phyloP scores from a whole-genome alignment of 2,329 filamentous ascomycete genomes.

The Aspergillus felis region DNA sequence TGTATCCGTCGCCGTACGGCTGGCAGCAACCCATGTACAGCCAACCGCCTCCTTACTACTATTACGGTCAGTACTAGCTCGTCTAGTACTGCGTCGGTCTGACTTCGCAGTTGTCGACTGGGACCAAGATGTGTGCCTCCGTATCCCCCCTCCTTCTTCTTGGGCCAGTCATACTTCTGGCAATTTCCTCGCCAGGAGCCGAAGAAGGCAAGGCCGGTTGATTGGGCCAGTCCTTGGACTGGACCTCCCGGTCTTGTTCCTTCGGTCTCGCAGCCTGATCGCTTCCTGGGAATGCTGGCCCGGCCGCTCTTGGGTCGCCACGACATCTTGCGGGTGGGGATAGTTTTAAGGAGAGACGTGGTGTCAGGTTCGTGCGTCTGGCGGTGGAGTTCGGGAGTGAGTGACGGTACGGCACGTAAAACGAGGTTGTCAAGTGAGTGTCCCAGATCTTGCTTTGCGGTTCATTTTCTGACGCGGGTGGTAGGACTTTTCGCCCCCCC shows the following conservation, averaged over 20 bases:
- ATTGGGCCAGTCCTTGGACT: not conserved
- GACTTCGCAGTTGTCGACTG: not conserved
- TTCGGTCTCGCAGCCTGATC: not conserved
- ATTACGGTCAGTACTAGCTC: not conserved
- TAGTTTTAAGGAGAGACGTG: not conserved
- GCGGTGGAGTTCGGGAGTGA: conserved; percentile 4
- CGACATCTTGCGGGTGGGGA: not conserved
- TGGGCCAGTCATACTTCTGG: not conserved
- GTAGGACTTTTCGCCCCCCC: not conserved
- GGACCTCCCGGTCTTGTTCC: not conserved
- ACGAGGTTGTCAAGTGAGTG: not conserved
- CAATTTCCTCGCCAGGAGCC: not conserved
- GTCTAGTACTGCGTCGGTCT: not conserved
- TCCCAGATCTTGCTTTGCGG: not conserved
- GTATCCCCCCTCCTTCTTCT: not conserved
- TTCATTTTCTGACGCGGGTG: not conserved
- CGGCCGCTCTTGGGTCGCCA: not conserved
- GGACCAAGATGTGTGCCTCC: not conserved
- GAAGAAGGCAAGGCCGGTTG: not conserved
- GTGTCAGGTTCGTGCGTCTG: not conserved
- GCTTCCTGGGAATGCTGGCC: not conserved
- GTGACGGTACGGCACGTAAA: not conserved
- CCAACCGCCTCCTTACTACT: not conserved
- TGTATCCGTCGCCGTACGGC: not conserved
- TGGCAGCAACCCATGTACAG: not conserved